Base-by-base conservation (phyloP, 768 basidiomycete genomes). In the Sporobolomyces phaffii region DNA sequence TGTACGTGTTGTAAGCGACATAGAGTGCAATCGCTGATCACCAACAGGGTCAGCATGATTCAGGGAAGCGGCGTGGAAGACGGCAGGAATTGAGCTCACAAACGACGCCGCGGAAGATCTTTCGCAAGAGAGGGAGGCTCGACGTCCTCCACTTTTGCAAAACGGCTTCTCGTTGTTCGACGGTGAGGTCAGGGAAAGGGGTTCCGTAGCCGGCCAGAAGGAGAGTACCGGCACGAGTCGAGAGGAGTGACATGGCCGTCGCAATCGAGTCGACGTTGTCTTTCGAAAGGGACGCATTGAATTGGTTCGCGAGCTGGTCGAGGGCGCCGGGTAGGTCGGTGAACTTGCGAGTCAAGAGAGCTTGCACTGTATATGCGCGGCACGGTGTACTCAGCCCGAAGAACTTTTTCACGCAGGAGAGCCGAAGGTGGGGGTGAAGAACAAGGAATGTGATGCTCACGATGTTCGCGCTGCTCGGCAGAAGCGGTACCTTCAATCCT, bases 171-270 rank as follows among this genome's bases (percentile, higher is more conserved):
- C 66, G 59, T 56, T 72, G 54, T 14, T 58, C 31, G 5, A 50
- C 11, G 4, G 60, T 62, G 13, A 72, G 29, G 7, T 61, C 49
- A 24, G 45, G 44, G 51, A 68, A 72, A 3, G 63, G 51, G 7
- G 44, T 24, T 1, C 33, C 36, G 49, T 72, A 33, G 2, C 70
- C 70, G 26, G 70, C 48, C 3, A 72, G 49, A 24, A 68, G 28
- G 29, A 72, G 56, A 17, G 64, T 68, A 33, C 70, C 70, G 11
- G 70, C 48, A 7, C 66, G 52, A 11, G 70, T 72, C 11, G 60
- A 58, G 34, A 72, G 63, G 31, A 66, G 51, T 3, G 59, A 36
- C 41, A 72, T 60, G 24, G 45, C 36, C 10, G 51, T 40, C 33
- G 2, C 28, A 38, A 65, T 52, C 24, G 38, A 36, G 14, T 53